Evolutionary conservation across 352 stramenopile genomes (phyloP), one percentile per base, ranked within the genome.

Genomic region (Pythium rishiriense): DNA sequence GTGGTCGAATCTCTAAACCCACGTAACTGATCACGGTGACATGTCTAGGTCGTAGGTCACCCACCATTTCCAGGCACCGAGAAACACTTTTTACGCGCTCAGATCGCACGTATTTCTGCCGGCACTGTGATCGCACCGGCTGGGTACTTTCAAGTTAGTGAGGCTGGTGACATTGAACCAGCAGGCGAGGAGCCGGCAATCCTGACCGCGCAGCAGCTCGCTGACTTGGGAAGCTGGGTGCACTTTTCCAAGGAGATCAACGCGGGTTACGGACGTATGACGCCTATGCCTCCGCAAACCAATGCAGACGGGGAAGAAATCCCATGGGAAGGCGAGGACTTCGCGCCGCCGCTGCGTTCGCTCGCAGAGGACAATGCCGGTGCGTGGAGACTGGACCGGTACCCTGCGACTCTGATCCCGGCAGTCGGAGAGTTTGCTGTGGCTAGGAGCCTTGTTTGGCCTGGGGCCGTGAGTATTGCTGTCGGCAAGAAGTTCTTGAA

Each of bases 211-310:
- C 68, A 84, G 28, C 80, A 97, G 8, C 73, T 97, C 4, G 61
- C 75, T 9, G 81, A 91, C 31, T 50, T 90, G 0, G 73, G 73
- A n/a, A 87, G 66, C 22, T 98, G 91, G 91, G 80, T 92, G n/a
- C 90, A 96, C 47, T 93, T 92, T 55, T 85, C 87, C 14, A 88
- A 90, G 42, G 84, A 96, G 59, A 85, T 98, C 55, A 97, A 96
- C 55, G 80, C 73, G 8, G 75, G 68, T 6, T 90, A 96, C 39
- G 91, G 89, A 7, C 85, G 90, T 21, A 78, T 78, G 68, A 85
- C 74, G 17, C 72, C 84, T 0, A 68, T 97, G 72, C 86, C 87
- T 2, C 76, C 83, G 19, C 81, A 83, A 47, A 89, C 81, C 0
- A 90, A 93, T 22, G 75, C 71, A 10, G 87, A 93, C 26, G 85